A percentile compares a stretch with the other conserved stretches of the same genome.
Evolutionary conservation across 495 filamentous ascomycete genomes (phyloP).

Genomic region (Podospora pseudopauciseta): DNA sequence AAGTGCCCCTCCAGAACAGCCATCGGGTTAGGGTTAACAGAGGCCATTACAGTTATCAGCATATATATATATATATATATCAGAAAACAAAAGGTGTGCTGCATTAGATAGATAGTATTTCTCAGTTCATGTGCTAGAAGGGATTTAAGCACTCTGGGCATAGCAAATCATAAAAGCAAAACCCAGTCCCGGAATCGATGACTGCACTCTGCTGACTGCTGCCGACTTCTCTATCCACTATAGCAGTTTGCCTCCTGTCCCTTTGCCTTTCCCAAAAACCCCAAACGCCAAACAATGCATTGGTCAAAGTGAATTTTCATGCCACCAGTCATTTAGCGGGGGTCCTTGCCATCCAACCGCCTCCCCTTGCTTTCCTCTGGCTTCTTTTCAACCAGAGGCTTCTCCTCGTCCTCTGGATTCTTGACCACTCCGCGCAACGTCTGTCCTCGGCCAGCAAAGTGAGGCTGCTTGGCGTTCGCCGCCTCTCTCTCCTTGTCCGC

Average conservation of each 20-base stretch:
- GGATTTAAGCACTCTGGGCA: neutral
- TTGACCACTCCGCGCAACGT: conserved; percentile 70
- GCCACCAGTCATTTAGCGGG: neutral
- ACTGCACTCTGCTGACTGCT: neutral
- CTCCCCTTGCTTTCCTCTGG: conserved; percentile 33
- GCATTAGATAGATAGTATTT: neutral
- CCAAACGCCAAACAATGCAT: conserved; percentile 13
- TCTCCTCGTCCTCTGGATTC: conserved; percentile 43
- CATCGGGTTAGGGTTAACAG: neutral
- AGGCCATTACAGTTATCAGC: too few relatives aligned
- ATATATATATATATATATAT: too few relatives aligned
- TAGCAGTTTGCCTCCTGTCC: neutral
- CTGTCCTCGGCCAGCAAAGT: conserved; percentile 85
- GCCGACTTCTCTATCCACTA: neutral
- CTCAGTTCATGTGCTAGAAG: neutral
- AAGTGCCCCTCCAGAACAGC: neutral
- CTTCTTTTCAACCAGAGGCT: conserved; percentile 32
- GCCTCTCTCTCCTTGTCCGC: conserved; percentile 65
- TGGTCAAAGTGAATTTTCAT: neutral
- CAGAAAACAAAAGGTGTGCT: neutral
- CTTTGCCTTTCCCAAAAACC: neutral
- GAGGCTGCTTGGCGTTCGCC: conserved; percentile 60
- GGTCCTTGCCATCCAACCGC: conserved; percentile 28
- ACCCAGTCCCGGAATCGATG: too few relatives aligned
- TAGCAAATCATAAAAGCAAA: too few relatives aligned